These are phyloP conservation scores for Phytophthora megakarya DNA, from an alignment of 352 stramenopile genomes.

Conservation along the genomic window DNA sequence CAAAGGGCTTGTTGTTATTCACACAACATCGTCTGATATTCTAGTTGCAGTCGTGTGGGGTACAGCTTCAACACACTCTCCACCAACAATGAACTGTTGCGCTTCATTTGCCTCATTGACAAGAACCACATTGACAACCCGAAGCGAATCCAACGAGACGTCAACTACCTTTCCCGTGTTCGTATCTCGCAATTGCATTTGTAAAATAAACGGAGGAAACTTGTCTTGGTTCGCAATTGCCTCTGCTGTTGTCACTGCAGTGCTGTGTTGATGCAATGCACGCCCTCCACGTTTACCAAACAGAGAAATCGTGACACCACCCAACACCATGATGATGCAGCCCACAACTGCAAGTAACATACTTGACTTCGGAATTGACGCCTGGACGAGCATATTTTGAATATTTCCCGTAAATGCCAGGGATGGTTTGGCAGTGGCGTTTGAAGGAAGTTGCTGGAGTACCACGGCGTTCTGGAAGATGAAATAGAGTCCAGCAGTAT, in stretches of 20 bases:
- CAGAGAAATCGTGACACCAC: background rate
- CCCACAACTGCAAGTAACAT: background rate
- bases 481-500: slow-evolving; percentile 42
- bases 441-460: background rate
- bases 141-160: slow-evolving; percentile 6
- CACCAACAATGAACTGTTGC: slow-evolving; percentile 10
- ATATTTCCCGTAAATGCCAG: slow-evolving; percentile 17
- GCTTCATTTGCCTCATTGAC: background rate
- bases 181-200: slow-evolving; percentile 5
- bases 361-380: slow-evolving; percentile 17
- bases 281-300: background rate
- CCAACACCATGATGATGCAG: background rate
- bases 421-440: background rate
- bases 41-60: background rate
- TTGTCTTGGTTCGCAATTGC: slow-evolving; percentile 17
- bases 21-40: background rate
- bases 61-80: background rate
- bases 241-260: slow-evolving; percentile 3
- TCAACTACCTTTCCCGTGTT: background rate
- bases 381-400: slow-evolving; percentile 20
- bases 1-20: too few species aligned
- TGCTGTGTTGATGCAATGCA: background rate
- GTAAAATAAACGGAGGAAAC: slow-evolving; percentile 16
- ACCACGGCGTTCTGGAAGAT: slow-evolving; percentile 45
- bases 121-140: slow-evolving; percentile 10